Conservation (phyloP, 83 land plant species). For the Thuja plicata region DNA sequence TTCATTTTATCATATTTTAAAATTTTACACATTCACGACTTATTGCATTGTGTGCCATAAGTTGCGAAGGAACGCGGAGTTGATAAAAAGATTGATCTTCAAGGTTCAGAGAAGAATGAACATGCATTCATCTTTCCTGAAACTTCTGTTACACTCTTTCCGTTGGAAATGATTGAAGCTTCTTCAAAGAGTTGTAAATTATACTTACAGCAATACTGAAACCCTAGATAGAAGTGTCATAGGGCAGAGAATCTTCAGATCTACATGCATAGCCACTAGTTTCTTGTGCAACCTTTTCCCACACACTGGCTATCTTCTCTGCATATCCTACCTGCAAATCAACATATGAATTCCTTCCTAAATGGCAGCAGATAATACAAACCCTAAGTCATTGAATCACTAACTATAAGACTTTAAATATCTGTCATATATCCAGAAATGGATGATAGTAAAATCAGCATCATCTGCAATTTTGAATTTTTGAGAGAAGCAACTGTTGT, state of each 20-base stretch:
- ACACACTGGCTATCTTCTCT: conserved; percentile 55
- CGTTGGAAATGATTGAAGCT: background rate
- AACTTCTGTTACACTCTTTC: background rate
- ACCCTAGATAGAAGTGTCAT: background rate
- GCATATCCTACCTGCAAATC: conserved; percentile 47
- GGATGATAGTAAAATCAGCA: background rate
- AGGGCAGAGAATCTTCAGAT: conserved; percentile 13
- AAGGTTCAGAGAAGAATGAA: background rate
- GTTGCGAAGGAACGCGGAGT: background rate
- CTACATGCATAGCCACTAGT: conserved; percentile 46
- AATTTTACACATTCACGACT: background rate
- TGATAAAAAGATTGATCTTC: background rate
- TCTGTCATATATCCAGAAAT: background rate
- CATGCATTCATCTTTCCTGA: background rate
- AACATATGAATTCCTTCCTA: background rate
- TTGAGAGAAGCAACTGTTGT: too few species aligned
- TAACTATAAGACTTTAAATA: background rate
- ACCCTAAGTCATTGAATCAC: background rate
- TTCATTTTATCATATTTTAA: background rate
- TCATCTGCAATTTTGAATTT: background rate
- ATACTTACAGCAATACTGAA: background rate
- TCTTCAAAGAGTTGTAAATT: background rate
- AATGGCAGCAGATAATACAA: background rate
- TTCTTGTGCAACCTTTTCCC: conserved; percentile 58
- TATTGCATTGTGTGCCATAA: background rate